A percentile compares a stretch with the other conserved stretches of the same genome.
phyloP scores from a whole-genome alignment of 345 rosid genomes.

The Eucalyptus paniculata region DNA sequence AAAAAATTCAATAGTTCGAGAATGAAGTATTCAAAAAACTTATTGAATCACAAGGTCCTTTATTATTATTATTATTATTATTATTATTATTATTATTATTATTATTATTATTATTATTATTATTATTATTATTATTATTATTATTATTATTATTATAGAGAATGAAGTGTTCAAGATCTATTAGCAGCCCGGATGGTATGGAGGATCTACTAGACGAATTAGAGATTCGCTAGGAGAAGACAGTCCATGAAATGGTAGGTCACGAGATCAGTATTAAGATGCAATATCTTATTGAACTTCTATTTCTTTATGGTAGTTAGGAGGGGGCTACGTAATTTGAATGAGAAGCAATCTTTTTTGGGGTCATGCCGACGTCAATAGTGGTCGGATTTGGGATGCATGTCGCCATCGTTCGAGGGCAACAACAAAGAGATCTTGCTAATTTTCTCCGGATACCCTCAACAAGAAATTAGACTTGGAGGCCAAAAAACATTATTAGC shows the following conservation, averaged over 20 bases:
- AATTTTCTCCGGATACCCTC: not conserved
- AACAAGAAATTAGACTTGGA: not conserved
- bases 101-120: not conserved
- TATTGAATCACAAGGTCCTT: too few species aligned
- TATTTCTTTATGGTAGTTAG: not conserved
- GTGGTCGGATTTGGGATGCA: not conserved
- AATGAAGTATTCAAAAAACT: not conserved
- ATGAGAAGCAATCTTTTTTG: not conserved
- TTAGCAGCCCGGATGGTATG: not conserved
- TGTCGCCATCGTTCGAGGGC: not conserved
- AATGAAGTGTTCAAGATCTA: not conserved
- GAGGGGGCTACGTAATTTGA: not conserved
- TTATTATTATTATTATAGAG: not conserved
- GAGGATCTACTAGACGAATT: not conserved
- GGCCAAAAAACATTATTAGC: not conserved
- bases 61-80: not conserved
- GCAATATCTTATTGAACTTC: not conserved
- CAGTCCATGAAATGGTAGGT: not conserved
- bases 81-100: too few species aligned
- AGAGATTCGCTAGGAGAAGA: not conserved
- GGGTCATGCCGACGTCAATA: not conserved
- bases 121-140: not conserved
- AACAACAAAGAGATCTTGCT: not conserved
- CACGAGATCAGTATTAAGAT: not conserved
- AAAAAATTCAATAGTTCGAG: not conserved